Conservation (phyloP, 108 stramenopile genomes). For the Stephanodiscus minutulus region DNA sequence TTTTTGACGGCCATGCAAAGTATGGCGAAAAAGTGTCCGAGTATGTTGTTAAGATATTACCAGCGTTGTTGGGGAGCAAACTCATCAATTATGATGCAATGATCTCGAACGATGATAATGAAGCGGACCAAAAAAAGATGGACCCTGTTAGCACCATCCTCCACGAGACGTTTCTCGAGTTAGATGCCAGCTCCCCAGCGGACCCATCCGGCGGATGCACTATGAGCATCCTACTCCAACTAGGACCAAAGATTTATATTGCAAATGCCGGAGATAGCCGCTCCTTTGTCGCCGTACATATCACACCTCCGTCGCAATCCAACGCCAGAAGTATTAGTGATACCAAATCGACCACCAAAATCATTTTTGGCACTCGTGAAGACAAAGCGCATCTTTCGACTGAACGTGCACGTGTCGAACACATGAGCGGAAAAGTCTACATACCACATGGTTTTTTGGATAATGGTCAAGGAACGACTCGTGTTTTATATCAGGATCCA, state of each 20-base stretch:
- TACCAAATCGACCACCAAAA: constrained; percentile 25
- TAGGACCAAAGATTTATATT: constrained; percentile 66
- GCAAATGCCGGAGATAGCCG: constrained; percentile 86
- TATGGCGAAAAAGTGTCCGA: constrained; percentile 75
- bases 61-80: constrained; percentile 58
- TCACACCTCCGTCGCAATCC: constrained; percentile 20
- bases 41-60: constrained; percentile 65
- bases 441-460: constrained; percentile 51
- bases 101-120: constrained; percentile 12
- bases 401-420: constrained; percentile 67
- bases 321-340: not conserved
- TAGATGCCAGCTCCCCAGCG: constrained; percentile 71
- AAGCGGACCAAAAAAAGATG: constrained; percentile 15
- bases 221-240: constrained; percentile 66
- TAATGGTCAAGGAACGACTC: constrained; percentile 54
- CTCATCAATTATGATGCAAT: constrained; percentile 27
- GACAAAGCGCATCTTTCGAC: constrained; percentile 76
- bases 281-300: constrained; percentile 74
- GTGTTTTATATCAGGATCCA: constrained; percentile 60
- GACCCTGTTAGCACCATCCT: constrained; percentile 44
- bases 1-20: constrained; percentile 86
- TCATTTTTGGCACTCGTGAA: constrained; percentile 72
- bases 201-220: constrained; percentile 70
- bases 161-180: constrained; percentile 69
- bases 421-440: constrained; percentile 76